Evolutionary conservation across 306 rosid genomes (phyloP).

Genomic region (Quercus variabilis): DNA sequence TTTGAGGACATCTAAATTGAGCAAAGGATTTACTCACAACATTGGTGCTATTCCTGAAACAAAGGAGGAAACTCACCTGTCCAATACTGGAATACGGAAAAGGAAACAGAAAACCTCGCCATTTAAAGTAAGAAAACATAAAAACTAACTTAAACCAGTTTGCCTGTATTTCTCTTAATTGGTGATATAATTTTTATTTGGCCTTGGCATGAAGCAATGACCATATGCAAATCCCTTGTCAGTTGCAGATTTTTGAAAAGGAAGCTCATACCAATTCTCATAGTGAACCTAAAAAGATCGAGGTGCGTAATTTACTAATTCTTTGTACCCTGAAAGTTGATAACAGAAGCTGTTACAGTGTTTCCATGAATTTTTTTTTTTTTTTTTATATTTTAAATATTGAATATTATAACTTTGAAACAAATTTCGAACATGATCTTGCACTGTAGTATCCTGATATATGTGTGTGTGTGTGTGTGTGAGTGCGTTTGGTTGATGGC

Average conservation of each 20-base stretch:
- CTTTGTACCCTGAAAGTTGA: background rate
- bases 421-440: background rate
- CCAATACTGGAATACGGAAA: conserved; percentile 46
- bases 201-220: conserved; percentile 23
- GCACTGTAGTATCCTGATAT: background rate
- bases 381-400: background rate
- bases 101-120: conserved; percentile 55
- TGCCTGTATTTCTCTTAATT: background rate
- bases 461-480: too few species aligned
- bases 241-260: conserved; percentile 47
- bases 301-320: conserved; percentile 36
- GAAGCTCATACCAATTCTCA: conserved; percentile 44
- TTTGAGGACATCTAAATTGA: conserved; percentile 32
- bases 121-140: conserved; percentile 44
- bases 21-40: conserved; percentile 33
- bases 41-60: conserved; percentile 37
- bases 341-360: background rate
- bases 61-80: conserved; percentile 40
- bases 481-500: too few species aligned
- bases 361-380: background rate
- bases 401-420: background rate
- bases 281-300: conserved; percentile 46
- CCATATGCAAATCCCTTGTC: conserved; percentile 30
- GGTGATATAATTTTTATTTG: conserved; percentile 12
- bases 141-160: conserved; percentile 11